Conservation (phyloP, 345 rosid species). For the Pistacia atlantica region DNA sequence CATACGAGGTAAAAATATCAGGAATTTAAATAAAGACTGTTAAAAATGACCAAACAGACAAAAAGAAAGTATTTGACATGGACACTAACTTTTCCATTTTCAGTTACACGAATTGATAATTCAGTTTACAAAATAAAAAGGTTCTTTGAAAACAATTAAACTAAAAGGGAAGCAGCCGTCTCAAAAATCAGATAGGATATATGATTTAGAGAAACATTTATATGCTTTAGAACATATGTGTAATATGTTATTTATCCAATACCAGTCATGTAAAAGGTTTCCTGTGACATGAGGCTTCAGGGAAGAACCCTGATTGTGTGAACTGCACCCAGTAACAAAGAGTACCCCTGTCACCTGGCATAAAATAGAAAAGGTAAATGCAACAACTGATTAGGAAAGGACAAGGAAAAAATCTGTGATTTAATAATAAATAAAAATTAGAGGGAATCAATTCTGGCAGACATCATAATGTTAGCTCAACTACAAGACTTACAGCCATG, state of each 20-base stretch:
- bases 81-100: conserved; percentile 8
- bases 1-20: conserved; percentile 15
- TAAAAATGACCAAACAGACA: not conserved
- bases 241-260: not conserved
- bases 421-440: not conserved
- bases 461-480: not conserved
- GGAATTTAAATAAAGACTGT: conserved; percentile 7
- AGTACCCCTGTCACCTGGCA: conserved; percentile 59
- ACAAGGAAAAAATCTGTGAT: conserved; percentile 1
- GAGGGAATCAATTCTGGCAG: not conserved
- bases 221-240: not conserved
- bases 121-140: not conserved
- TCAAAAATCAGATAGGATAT: not conserved
- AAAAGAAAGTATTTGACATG: conserved; percentile 13
- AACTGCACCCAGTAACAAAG: conserved; percentile 62
- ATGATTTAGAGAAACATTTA: not conserved
- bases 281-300: conserved; percentile 74
- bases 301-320: conserved; percentile 63
- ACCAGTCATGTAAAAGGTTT: conserved; percentile 83
- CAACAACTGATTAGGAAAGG: conserved; percentile 1
- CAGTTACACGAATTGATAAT: conserved; percentile 1
- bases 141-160: not conserved
- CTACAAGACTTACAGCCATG: not conserved
- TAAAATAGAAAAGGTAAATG: conserved; percentile 12
- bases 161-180: conserved; percentile 2